phyloP scores from a whole-genome alignment of 2,329 filamentous ascomycete genomes.

The Alternaria gansuensis region DNA sequence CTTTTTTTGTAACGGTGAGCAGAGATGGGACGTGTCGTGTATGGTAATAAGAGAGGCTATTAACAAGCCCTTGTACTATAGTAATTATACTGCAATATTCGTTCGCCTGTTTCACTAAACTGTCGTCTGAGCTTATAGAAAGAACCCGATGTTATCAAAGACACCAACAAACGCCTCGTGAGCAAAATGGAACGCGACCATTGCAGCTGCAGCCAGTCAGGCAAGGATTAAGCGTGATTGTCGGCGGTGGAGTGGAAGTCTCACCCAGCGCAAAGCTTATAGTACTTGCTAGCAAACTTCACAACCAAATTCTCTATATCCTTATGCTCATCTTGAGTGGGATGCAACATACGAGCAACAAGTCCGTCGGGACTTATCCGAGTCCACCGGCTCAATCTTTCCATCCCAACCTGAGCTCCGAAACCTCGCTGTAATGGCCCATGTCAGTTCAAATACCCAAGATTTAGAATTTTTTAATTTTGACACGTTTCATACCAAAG shows the following conservation, averaged over 20 bases:
- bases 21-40: neutral
- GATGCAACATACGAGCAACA: neutral
- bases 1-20: neutral
- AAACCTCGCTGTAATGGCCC: neutral
- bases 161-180: no score
- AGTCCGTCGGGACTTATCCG: neutral
- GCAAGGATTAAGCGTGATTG: no score
- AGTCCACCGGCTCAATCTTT: neutral
- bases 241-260: neutral
- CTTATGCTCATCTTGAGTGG: neutral
- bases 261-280: neutral
- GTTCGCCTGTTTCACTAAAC: neutral
- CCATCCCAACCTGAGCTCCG: neutral
- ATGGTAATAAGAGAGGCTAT: slow-evolving; percentile 4
- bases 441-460: no score
- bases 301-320: neutral
- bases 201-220: no score
- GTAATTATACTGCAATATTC: neutral
- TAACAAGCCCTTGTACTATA: slow-evolving; percentile 13
- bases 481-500: no score
- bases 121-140: no score
- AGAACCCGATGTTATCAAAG: no score
- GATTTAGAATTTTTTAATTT: no score
- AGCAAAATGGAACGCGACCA: no score
- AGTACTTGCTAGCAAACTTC: neutral